phyloP scores from a whole-genome alignment of 495 filamentous ascomycete species.

The Ramalina peruviana region DNA sequence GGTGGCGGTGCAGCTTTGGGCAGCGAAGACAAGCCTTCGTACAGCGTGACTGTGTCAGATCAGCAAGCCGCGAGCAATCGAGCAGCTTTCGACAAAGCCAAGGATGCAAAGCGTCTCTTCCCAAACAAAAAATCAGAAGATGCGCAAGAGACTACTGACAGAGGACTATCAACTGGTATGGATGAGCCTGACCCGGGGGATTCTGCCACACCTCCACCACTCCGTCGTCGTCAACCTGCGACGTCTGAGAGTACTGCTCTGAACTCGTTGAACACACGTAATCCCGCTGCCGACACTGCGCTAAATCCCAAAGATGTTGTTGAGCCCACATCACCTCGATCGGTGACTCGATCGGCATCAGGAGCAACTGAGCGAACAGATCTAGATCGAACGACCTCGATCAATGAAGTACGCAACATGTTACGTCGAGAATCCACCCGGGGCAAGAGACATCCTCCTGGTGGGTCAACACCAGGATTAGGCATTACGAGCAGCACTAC shows the following conservation, averaged over 20 bases:
- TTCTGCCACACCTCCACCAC: constrained; percentile 17
- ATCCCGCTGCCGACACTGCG: constrained; percentile 25
- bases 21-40: constrained; percentile 53
- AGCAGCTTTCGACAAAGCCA: constrained; percentile 43
- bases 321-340: constrained; percentile 8
- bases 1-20: constrained; percentile 55
- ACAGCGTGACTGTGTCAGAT: constrained; percentile 59
- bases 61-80: constrained; percentile 44
- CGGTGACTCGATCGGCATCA: constrained; percentile 2
- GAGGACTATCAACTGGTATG: constrained; percentile 22
- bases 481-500: not conserved
- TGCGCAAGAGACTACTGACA: constrained; percentile 13
- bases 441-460: constrained; percentile 22
- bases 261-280: constrained; percentile 30
- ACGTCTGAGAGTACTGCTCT: constrained; percentile 30
- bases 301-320: constrained; percentile 16
- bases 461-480: not conserved
- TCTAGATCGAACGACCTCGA: constrained; percentile 15
- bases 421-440: constrained; percentile 25
- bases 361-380: constrained; percentile 4
- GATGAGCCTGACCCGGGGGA: constrained; percentile 20
- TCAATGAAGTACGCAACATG: constrained; percentile 24
- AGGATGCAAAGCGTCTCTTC: constrained; percentile 48
- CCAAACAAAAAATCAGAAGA: constrained; percentile 27
- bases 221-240: constrained; percentile 21